Conservation (phyloP, 257 asterid genomes). For the Solanum chilense region DNA sequence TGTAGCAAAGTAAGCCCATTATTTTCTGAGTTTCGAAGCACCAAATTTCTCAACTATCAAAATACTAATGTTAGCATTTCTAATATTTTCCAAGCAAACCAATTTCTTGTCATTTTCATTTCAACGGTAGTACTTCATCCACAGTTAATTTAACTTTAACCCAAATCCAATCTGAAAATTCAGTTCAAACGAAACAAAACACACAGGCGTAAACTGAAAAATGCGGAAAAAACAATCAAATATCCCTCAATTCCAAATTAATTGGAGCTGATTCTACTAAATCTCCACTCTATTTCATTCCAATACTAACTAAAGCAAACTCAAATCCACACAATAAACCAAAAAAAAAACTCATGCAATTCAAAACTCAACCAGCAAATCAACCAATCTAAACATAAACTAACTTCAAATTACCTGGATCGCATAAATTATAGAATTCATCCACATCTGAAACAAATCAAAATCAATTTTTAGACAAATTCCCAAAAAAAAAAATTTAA, state of each 20-base stretch:
- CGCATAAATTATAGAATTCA: constrained; percentile 78
- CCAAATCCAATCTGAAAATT: background rate
- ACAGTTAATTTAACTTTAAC: background rate
- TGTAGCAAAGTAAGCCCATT: background rate
- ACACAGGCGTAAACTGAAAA: background rate
- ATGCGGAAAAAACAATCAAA: background rate
- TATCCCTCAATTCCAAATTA: background rate
- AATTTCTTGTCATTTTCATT: background rate
- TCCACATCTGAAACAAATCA: constrained; percentile 60
- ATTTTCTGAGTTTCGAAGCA: background rate
- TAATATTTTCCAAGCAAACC: background rate
- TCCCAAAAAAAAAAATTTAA: background rate
- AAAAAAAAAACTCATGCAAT: background rate
- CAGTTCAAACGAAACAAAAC: background rate
- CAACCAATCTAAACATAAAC: background rate
- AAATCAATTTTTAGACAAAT: background rate
- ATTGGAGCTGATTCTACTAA: background rate
- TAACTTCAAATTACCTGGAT: constrained; percentile 62
- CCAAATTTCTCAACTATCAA: background rate
- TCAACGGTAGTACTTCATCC: background rate
- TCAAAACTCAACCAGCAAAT: background rate
- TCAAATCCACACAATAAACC: background rate
- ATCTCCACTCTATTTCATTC: background rate
- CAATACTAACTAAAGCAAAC: background rate
- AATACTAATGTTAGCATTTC: background rate